Evolutionary conservation across 73 alveolate species (phyloP).

Genomic region (Paramecium pentaurelia): DNA sequence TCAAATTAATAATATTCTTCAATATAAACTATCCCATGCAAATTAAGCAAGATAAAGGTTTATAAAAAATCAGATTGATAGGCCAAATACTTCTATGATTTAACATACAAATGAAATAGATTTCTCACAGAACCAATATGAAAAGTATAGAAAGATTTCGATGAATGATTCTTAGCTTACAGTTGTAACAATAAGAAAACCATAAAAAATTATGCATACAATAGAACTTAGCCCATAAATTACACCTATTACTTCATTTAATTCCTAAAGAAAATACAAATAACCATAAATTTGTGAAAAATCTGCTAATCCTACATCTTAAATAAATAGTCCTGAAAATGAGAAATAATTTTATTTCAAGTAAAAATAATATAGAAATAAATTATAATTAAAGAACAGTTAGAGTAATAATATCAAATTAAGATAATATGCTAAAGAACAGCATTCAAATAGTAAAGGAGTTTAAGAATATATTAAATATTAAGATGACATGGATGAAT

Average conservation of each 20-base stretch:
- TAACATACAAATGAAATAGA: neutral
- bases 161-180: neutral
- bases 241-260: neutral
- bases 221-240: neutral
- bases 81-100: neutral
- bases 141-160: neutral
- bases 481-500: neutral
- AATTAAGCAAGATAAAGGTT: neutral
- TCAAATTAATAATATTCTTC: neutral
- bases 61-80: neutral
- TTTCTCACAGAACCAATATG: neutral
- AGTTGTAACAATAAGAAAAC: neutral
- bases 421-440: neutral
- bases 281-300: neutral
- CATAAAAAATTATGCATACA: neutral
- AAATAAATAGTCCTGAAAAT: neutral
- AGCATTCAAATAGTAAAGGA: neutral
- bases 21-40: neutral
- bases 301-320: neutral
- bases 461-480: neutral
- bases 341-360: neutral
- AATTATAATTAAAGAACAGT: neutral
- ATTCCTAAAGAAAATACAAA: neutral
- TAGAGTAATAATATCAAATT: neutral
- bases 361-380: conserved; percentile 3